A percentile compares a stretch with the other conserved stretches of the same genome.
Evolutionary conservation across 768 basidiomycete species (phyloP).

Genomic region (Mycena pura): DNA sequence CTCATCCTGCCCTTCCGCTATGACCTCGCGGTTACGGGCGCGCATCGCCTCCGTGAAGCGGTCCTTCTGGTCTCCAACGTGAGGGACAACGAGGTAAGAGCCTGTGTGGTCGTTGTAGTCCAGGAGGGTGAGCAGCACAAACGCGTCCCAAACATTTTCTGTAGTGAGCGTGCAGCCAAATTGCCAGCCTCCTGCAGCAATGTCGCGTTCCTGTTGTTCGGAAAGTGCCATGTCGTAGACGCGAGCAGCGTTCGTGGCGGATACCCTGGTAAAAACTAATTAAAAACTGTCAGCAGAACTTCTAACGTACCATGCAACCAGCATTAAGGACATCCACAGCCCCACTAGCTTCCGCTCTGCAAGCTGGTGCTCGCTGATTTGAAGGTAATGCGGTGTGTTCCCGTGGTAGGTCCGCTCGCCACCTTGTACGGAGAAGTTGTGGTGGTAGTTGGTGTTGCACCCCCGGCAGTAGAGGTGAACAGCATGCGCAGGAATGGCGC

Average conservation of each 20-base stretch:
- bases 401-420: slow-evolving; percentile 28
- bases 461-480: slow-evolving; percentile 27
- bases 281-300: not conserved
- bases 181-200: slow-evolving; percentile 24
- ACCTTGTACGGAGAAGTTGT: slow-evolving; percentile 26
- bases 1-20: too few species aligned
- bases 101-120: slow-evolving; percentile 24
- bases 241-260: slow-evolving; percentile 26
- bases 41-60: too few species aligned
- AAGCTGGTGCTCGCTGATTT: slow-evolving; percentile 35
- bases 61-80: slow-evolving; percentile 33
- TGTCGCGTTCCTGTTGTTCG: not conserved
- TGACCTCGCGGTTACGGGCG: too few species aligned
- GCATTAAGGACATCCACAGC: too few species aligned
- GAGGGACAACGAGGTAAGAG: slow-evolving; percentile 28
- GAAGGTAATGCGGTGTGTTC: slow-evolving; percentile 27
- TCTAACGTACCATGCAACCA: slow-evolving; percentile 21
- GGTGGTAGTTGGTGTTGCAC: slow-evolving; percentile 28
- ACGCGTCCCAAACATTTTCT: slow-evolving; percentile 40
- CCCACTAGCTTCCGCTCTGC: slow-evolving; percentile 26
- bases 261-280: slow-evolving; percentile 4
- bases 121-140: slow-evolving; percentile 34
- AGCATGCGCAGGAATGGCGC: slow-evolving; percentile 22
- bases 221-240: slow-evolving; percentile 23
- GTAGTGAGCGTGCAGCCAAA: slow-evolving; percentile 27